Evolutionary conservation across 345 rosid species (phyloP), one percentile per base, ranked within the genome.

Genomic region (Iberis pinnata): DNA sequence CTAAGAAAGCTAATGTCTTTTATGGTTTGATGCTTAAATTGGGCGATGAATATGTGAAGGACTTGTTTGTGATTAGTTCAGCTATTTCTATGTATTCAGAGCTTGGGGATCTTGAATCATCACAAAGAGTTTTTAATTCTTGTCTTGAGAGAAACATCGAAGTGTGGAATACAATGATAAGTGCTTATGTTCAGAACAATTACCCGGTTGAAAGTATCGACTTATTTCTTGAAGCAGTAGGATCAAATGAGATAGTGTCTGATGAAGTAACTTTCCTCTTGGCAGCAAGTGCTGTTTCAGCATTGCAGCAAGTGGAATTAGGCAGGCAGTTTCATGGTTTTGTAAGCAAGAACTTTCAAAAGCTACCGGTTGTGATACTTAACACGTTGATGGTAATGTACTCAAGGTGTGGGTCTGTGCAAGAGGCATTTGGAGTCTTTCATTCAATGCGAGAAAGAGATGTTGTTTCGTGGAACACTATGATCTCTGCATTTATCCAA

Each of bases 131-230:
- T 7, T 89, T 86, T 61, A 72, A 86, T 32, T 24, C 18, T 71
- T 84, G 90, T 64, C 33, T 53, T 18, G 78, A 69, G 64, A 79
- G 72, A 69, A 83, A 77, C 62, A 72, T 78, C 0, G 90, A 89
- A 75, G 82, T 84, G 36, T 89, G 94, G 90, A 86, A 84, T 68
- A 78, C 95, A 33, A 83, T 86, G 86, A 83, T 82, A 57, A 67
- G 83, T 7, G 88, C 72, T 19, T 86, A 76, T 73, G 74, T 76
- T 45, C 86, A 81, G 75, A 83, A 74, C 10, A 54, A 66, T 63
- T 61, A 11, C 49, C 69, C 72, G 1, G 36, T 70, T 16, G 73
- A 81, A 60, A 86, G 77, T 37, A 63, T 79, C 35, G 76, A 78
- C 44, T 70, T 89, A 61, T 84, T 84, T 67, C 66, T 82, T 63